Evolutionary conservation across 2,329 filamentous ascomycete species (phyloP).

Genomic region (Neofusicoccum cordaticola): DNA sequence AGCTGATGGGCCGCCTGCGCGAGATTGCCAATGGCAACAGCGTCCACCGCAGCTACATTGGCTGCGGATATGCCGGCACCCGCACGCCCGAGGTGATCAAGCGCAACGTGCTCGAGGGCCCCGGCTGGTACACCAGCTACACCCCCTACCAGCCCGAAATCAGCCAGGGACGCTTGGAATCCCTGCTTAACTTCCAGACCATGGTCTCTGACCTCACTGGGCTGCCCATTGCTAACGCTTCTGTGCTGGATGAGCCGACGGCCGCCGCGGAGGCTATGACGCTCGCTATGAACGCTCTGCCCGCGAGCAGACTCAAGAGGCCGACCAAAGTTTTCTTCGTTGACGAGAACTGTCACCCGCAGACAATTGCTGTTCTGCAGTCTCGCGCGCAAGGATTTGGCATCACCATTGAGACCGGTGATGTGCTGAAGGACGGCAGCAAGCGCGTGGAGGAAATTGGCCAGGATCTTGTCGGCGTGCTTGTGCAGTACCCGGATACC

Average conservation of each 20-base stretch:
- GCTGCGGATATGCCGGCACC: slow-evolving; percentile 85
- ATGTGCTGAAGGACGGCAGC: slow-evolving; percentile 65
- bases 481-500: slow-evolving; percentile 94
- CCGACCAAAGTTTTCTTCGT: slow-evolving; percentile 79
- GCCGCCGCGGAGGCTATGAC: slow-evolving; percentile 96
- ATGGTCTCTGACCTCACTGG: slow-evolving; percentile 85
- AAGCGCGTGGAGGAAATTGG: slow-evolving; percentile 70
- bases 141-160: slow-evolving; percentile 97
- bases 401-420: slow-evolving; percentile 70
- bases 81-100: slow-evolving; percentile 85
- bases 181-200: slow-evolving; percentile 92
- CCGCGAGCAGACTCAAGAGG: slow-evolving; percentile 68
- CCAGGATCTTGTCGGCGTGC: slow-evolving; percentile 79
- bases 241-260: slow-evolving; percentile 84
- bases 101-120: slow-evolving; percentile 87
- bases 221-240: slow-evolving; percentile 85
- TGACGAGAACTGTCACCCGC: slow-evolving; percentile 76
- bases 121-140: slow-evolving; percentile 97
- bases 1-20: slow-evolving; percentile 54
- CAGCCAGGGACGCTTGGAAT: slow-evolving; percentile 90
- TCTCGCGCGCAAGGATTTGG: slow-evolving; percentile 90
- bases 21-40: slow-evolving; percentile 61
- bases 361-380: slow-evolving; percentile 78
- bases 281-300: slow-evolving; percentile 74
- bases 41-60: slow-evolving; percentile 69